A percentile compares a stretch with the other conserved stretches of the same genome.
These are phyloP conservation scores for Emmonsiellopsis sp. DNA, from an alignment of 2,329 filamentous ascomycete species.

Conservation along the genomic window DNA sequence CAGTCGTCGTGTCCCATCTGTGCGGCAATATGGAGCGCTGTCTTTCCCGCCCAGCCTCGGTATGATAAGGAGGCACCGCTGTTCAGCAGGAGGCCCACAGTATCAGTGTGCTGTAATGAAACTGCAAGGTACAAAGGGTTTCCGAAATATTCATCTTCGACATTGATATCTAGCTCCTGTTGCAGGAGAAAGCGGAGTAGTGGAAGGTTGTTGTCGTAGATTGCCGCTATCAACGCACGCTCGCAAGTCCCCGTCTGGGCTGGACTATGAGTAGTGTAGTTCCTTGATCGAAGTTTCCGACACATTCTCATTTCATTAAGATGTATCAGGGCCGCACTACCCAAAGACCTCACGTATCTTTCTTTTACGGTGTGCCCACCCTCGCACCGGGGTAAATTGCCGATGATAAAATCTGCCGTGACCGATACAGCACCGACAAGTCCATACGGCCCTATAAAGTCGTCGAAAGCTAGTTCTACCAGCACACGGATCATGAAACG, in stretches of 20 bases:
- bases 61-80: neutral
- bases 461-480: neutral
- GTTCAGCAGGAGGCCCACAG: neutral
- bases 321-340: neutral
- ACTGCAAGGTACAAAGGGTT: constrained; percentile 2
- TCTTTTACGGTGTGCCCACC: neutral
- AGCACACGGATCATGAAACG: neutral
- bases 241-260: neutral
- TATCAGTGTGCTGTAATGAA: neutral
- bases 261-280: neutral
- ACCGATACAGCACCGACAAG: neutral
- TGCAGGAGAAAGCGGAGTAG: neutral
- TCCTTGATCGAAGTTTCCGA: neutral
- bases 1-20: neutral
- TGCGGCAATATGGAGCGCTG: neutral
- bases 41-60: neutral
- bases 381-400: neutral
- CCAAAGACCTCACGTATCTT: neutral
- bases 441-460: neutral
- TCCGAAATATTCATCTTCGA: constrained; percentile 1
- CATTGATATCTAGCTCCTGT: constrained; percentile 1
- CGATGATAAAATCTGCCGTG: neutral
- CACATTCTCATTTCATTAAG: constrained; percentile 1
- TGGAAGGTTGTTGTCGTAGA: neutral
- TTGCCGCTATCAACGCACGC: neutral